Conservation (phyloP, 331 rosid species). For the Malus hybrid region DNA sequence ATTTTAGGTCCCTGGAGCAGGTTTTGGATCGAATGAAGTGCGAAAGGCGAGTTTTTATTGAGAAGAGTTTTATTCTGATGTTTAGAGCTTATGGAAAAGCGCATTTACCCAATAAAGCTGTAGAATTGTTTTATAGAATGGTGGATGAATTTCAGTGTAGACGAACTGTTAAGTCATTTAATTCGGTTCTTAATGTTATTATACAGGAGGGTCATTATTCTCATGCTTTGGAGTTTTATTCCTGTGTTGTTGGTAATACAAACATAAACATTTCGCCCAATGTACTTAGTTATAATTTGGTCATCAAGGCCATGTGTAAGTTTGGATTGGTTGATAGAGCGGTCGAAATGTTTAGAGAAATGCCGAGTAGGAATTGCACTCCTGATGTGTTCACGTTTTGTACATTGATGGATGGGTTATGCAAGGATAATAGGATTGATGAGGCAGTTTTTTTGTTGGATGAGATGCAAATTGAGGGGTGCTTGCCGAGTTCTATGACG, state of each 20-base stretch:
- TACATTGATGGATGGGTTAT: conserved; percentile 86
- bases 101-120: conserved; percentile 63
- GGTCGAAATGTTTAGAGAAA: conserved; percentile 58
- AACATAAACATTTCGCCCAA: conserved; percentile 42
- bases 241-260: conserved; percentile 21
- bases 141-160: conserved; percentile 54
- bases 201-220: conserved; percentile 48
- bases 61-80: conserved; percentile 48
- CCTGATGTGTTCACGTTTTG: conserved; percentile 68
- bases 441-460: conserved; percentile 72
- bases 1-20: conserved; percentile 51
- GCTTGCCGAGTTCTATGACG: conserved; percentile 46
- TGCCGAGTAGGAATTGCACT: conserved; percentile 43
- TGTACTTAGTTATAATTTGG: conserved; percentile 64
- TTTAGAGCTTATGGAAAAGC: conserved; percentile 86
- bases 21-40: conserved; percentile 61
- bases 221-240: conserved; percentile 52
- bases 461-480: conserved; percentile 87
- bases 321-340: conserved; percentile 73
- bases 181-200: conserved; percentile 86
- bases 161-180: conserved; percentile 69
- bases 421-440: conserved; percentile 61
- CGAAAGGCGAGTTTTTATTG: conserved; percentile 54
- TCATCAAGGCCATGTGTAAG: conserved; percentile 80
- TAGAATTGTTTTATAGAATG: conserved; percentile 73